A percentile compares a stretch with the other conserved stretches of the same genome.
Conservation (phyloP, 148 eudicot species). For the Heliosperma pusillum region DNA sequence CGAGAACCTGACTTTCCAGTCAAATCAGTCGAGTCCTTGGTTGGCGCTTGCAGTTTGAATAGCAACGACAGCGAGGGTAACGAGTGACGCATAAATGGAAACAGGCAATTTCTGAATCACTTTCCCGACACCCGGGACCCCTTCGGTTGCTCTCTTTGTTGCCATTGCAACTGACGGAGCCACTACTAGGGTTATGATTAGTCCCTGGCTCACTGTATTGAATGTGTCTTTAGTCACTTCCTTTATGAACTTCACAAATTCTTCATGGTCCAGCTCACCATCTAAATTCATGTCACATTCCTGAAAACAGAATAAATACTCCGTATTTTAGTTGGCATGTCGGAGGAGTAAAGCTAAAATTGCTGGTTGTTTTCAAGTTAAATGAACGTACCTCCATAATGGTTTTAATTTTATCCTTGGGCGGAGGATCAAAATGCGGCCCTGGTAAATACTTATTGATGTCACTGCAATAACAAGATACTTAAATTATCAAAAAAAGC, state of each 20-base stretch:
- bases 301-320: conserved; percentile 29
- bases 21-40: conserved; percentile 17
- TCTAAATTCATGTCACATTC: conserved; percentile 67
- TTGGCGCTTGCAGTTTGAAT: conserved; percentile 47
- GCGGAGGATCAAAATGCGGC: conserved; percentile 91
- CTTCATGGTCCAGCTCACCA: conserved; percentile 66
- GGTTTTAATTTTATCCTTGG: conserved; percentile 55
- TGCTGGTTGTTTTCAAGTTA: no score
- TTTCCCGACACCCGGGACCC: conserved; percentile 73
- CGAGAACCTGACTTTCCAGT: background rate
- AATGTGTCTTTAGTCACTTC: conserved; percentile 54
- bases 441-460: conserved; percentile 85
- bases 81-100: conserved; percentile 74
- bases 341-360: no score
- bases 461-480: conserved; percentile 46
- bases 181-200: conserved; percentile 63
- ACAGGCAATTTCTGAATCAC: conserved; percentile 81
- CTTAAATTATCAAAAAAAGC: background rate
- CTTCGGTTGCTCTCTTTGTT: conserved; percentile 78
- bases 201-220: conserved; percentile 61
- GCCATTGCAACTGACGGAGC: conserved; percentile 81
- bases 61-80: conserved; percentile 58
- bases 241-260: conserved; percentile 59
- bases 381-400: conserved; percentile 71
- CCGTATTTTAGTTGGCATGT: no score